Conservation (phyloP, 2,329 filamentous ascomycete genomes). For the Xylariaceae sp. region DNA sequence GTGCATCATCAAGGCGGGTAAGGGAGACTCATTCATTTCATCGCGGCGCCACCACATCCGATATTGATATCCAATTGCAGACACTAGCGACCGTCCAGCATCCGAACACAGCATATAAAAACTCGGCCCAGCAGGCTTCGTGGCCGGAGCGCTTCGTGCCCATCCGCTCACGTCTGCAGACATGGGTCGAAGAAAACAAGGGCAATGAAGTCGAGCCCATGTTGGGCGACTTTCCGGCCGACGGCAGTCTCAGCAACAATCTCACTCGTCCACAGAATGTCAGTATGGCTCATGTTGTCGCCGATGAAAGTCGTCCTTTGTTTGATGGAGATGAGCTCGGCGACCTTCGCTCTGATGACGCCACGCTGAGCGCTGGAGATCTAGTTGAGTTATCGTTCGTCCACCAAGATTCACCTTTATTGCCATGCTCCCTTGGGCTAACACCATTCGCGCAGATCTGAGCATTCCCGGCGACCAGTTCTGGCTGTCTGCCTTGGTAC, state of each 20-base stretch:
- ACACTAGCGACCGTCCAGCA: slow-evolving; percentile 27
- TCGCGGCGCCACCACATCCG: too few species aligned
- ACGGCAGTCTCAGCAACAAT: slow-evolving; percentile 31
- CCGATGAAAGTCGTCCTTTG: slow-evolving; percentile 25
- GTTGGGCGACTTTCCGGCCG: slow-evolving; percentile 27
- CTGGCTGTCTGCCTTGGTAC: slow-evolving; percentile 52
- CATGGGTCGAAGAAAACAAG: slow-evolving; percentile 41
- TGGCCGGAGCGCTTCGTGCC: slow-evolving; percentile 7
- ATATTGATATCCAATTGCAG: slow-evolving; percentile 17
- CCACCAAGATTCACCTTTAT: background rate
- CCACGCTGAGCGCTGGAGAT: slow-evolving; percentile 41
- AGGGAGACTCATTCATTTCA: too few species aligned
- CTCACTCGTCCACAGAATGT: slow-evolving; percentile 35
- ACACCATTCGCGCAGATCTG: slow-evolving; percentile 23
- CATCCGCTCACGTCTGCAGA: slow-evolving; percentile 40
- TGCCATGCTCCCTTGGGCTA: slow-evolving; percentile 5
- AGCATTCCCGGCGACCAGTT: slow-evolving; percentile 41
- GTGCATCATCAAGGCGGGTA: slow-evolving; percentile 22
- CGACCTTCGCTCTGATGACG: slow-evolving; percentile 32
- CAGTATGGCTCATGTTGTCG: slow-evolving; percentile 26
- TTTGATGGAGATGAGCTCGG: slow-evolving; percentile 36
- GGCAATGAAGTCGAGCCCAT: slow-evolving; percentile 21
- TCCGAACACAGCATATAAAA: slow-evolving; percentile 3
- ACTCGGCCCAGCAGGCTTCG: too few species aligned
- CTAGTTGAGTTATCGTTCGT: slow-evolving; percentile 47